Conservation (phyloP, 495 filamentous ascomycete species). For the Tuber umbilicatum region DNA sequence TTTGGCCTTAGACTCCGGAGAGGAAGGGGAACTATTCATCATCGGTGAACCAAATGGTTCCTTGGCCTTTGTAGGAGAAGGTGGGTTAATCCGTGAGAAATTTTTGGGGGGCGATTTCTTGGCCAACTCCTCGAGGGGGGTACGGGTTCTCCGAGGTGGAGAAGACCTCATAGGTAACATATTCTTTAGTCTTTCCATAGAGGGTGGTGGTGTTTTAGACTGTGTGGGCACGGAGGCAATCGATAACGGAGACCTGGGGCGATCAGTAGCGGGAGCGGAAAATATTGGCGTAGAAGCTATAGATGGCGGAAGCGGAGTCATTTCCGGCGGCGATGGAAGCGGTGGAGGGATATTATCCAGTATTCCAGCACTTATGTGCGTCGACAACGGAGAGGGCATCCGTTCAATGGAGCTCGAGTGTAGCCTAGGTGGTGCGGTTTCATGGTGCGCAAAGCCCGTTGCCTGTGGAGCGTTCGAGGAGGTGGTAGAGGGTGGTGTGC, state of each 20-base stretch:
- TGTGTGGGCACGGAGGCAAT: constrained; percentile 21
- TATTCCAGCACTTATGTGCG: constrained; percentile 36
- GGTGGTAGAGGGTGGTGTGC: constrained; percentile 12
- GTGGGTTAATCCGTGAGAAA: constrained; percentile 18
- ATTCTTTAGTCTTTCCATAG: constrained; percentile 27
- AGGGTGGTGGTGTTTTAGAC: constrained; percentile 19
- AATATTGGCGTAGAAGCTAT: constrained; percentile 34
- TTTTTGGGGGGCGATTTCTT: constrained; percentile 26
- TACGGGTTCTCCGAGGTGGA: constrained; percentile 28
- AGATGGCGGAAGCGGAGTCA: constrained; percentile 35
- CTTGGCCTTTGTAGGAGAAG: constrained; percentile 24
- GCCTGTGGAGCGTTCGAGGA: constrained; percentile 17
- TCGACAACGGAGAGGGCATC: constrained; percentile 39
- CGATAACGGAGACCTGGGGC: constrained; percentile 32
- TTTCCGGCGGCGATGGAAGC: constrained; percentile 28
- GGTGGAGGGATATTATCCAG: constrained; percentile 26
- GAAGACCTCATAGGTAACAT: constrained; percentile 26
- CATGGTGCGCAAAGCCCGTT: constrained; percentile 19
- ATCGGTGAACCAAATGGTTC: constrained; percentile 12
- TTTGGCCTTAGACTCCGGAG: constrained; percentile 30
- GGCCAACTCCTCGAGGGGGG: constrained; percentile 24
- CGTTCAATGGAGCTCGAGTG: constrained; percentile 38
- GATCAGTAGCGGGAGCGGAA: constrained; percentile 23
- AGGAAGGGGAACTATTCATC: constrained; percentile 17
- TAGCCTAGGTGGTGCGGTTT: constrained; percentile 33